Evolutionary conservation across 805 yeast species (phyloP), one percentile per base, ranked within the genome.

Genomic region (Brettanomyces anomalus): DNA sequence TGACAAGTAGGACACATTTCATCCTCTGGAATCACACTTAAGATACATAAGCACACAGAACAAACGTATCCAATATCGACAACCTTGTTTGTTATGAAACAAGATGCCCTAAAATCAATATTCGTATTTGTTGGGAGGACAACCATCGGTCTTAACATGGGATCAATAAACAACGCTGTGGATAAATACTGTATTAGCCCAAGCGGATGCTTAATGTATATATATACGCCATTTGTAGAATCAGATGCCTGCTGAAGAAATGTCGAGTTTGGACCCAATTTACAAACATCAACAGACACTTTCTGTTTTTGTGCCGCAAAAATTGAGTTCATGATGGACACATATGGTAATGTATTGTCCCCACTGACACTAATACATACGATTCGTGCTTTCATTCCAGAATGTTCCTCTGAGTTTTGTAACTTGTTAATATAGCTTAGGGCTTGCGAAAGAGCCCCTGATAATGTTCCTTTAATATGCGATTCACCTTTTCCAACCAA

Each of bases 31-130:
- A 84, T 71, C 31, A 72, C 52, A 50, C 90, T 82, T 61, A 82
- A 65, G 15, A 74, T 85, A 56, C 97, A 89, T 16, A 90, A 65
- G 58, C 99, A 93, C 20, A 93, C 96, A 18, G 95, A 81, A 61
- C 99, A 93, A 4, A 93, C 97, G 53, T 76, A 89, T 0, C 97
- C 99, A 35, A 90, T 74, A 51, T 93, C 97, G 10, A 93, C 90
- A 4, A 89, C 81, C 52, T 79, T 76, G n/a, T 90, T 89, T 0
- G 96, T 87, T 30, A 87, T 65, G 55, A 87, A 90, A 61, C 98
- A 93, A 15, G 95, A 87, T 1, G 98, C 96, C 46, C 96, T 69
- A 61, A 93, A 93, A 62, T 93, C 96, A 20, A 93, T 93, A 47
- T 85, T 79, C 3, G 85, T 76, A 53, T 82, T 82, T 0, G 90